A percentile compares a stretch with the other conserved stretches of the same genome.
These are phyloP conservation scores for Lipomyces yamanashiensis DNA, from an alignment of 805 yeast genomes.

Conservation along the genomic window DNA sequence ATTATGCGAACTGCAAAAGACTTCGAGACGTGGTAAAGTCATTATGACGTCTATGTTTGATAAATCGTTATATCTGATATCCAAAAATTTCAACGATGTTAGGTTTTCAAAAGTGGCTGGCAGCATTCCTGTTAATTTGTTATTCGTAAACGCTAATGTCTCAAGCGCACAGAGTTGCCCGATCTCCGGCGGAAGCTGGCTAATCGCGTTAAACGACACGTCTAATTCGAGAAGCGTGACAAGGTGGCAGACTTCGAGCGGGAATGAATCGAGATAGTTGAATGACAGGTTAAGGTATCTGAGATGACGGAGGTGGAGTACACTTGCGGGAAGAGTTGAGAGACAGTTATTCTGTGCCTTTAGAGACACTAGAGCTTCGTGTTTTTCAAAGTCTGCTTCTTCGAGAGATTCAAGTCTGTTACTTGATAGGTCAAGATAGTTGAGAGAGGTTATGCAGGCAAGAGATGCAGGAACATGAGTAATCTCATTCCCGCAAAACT, in stretches of 20 bases:
- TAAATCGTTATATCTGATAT: slow-evolving; percentile 71
- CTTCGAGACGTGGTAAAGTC: slow-evolving; percentile 37
- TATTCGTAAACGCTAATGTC: slow-evolving; percentile 75
- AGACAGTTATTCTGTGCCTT: slow-evolving; percentile 50
- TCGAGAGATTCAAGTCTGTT: slow-evolving; percentile 60
- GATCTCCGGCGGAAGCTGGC: slow-evolving; percentile 63
- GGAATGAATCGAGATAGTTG: slow-evolving; percentile 63
- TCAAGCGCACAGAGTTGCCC: slow-evolving; percentile 64
- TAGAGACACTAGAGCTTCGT: slow-evolving; percentile 59
- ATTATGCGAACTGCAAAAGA: slow-evolving; percentile 41
- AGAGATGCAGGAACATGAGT: slow-evolving; percentile 75
- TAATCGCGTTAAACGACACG: slow-evolving; percentile 77
- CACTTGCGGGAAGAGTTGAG: slow-evolving; percentile 52
- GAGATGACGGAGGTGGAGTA: slow-evolving; percentile 53
- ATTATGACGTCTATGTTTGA: slow-evolving; percentile 47
- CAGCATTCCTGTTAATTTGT: slow-evolving; percentile 58
- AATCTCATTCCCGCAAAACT: slow-evolving; percentile 60
- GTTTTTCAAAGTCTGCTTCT: slow-evolving; percentile 62
- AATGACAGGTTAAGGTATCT: slow-evolving; percentile 76
- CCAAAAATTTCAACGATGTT: slow-evolving; percentile 66
- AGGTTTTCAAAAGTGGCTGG: slow-evolving; percentile 61
- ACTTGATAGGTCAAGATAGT: slow-evolving; percentile 72
- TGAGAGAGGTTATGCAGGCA: slow-evolving; percentile 68
- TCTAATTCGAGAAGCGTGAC: slow-evolving; percentile 68
- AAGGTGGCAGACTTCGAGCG: slow-evolving; percentile 63